Conservation (phyloP, 345 rosid species). For the Citrus cavaleriei region DNA sequence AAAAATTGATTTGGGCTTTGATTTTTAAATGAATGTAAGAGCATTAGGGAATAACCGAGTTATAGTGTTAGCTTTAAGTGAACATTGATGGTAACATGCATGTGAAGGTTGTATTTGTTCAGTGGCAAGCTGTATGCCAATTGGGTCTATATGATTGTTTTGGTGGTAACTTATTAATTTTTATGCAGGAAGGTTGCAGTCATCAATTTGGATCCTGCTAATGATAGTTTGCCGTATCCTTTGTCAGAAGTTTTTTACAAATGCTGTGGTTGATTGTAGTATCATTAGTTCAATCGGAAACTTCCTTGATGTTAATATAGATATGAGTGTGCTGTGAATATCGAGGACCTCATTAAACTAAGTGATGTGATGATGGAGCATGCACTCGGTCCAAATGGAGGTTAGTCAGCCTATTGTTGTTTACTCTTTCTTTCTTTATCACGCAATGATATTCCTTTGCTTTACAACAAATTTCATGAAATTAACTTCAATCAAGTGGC, state of each 20-base stretch:
- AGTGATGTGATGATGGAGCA: constrained; percentile 80
- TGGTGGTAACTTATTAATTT: neutral
- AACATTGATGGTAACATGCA: neutral
- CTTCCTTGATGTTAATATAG: constrained; percentile 54
- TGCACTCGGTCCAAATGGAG: constrained; percentile 98
- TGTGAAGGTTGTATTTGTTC: neutral
- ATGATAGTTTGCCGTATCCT: constrained; percentile 88
- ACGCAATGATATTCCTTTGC: neutral
- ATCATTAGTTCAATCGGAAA: neutral
- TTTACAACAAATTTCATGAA: neutral
- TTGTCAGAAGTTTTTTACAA: neutral
- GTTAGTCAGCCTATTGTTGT: constrained; percentile 20
- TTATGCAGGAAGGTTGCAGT: constrained; percentile 82
- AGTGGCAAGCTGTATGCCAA: neutral
- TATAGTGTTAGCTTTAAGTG: neutral
- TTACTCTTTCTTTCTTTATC: neutral
- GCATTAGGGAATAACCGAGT: neutral
- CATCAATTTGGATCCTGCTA: constrained; percentile 95
- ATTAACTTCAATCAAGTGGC: neutral
- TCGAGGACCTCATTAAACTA: constrained; percentile 77
- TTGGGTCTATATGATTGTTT: neutral
- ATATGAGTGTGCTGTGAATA: constrained; percentile 80
- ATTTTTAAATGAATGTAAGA: too few species aligned
- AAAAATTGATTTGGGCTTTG: neutral
- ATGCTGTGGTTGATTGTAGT: neutral